A percentile compares a stretch with the other conserved stretches of the same genome.
Conservation (phyloP, 2,329 filamentous ascomycete genomes). For the Aureobasidium sp. region DNA sequence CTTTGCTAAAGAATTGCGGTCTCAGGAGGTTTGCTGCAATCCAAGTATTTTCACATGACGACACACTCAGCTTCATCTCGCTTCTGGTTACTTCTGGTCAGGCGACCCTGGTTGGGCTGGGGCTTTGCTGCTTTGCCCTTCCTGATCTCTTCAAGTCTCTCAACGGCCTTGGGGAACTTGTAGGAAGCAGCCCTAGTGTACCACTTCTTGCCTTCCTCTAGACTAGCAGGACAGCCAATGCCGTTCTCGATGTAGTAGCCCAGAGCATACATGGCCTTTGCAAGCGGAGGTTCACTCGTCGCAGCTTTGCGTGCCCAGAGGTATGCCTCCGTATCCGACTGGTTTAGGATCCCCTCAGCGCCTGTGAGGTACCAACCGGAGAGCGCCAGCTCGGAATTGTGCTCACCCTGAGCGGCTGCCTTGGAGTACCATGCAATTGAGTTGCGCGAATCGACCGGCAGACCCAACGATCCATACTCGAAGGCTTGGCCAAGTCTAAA, state of each 20-base stretch:
- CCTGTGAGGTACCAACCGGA: slow-evolving; percentile 75
- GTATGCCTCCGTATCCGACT: slow-evolving; percentile 93
- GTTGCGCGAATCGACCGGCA: slow-evolving; percentile 71
- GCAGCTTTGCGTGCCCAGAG: slow-evolving; percentile 95
- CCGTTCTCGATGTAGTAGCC: slow-evolving; percentile 95
- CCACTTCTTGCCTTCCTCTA: slow-evolving; percentile 96
- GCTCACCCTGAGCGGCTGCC: slow-evolving; percentile 86
- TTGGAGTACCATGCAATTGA: slow-evolving; percentile 93
- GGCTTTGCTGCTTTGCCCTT: slow-evolving; percentile 34
- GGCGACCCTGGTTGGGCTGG: slow-evolving; percentile 63
- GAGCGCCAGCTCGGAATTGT: slow-evolving; percentile 68
- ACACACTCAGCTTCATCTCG: slow-evolving; percentile 84
- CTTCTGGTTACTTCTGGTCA: slow-evolving; percentile 74
- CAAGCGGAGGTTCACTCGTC: slow-evolving; percentile 62
- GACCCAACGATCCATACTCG: slow-evolving; percentile 81
- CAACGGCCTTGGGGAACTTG: slow-evolving; percentile 87
- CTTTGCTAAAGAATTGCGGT: neutral
- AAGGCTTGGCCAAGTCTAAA: slow-evolving; percentile 81
- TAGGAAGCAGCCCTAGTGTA: slow-evolving; percentile 98
- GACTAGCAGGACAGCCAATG: slow-evolving; percentile 75
- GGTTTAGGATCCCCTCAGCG: slow-evolving; percentile 75
- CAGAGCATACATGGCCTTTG: slow-evolving; percentile 97
- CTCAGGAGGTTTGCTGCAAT: neutral
- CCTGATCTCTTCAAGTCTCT: slow-evolving; percentile 88
- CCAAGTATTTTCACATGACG: slow-evolving; percentile 57